Evolutionary conservation across 768 basidiomycete genomes (phyloP).

Genomic region (Trametes cingulata): DNA sequence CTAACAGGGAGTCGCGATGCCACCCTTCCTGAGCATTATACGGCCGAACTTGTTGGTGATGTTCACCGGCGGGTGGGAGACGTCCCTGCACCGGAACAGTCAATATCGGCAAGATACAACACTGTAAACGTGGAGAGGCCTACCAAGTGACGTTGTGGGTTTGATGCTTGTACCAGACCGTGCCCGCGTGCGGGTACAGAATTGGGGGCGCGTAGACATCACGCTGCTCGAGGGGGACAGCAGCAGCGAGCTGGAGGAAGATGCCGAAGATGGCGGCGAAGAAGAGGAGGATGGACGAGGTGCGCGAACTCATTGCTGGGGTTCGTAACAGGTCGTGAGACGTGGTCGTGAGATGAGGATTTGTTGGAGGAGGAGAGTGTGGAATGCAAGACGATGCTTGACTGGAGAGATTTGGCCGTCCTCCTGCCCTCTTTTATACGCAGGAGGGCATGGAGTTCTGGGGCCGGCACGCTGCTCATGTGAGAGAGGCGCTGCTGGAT

Average conservation of each 20-base stretch:
- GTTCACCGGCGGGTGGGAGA: slow-evolving; percentile 35
- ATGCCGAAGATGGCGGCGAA: neutral
- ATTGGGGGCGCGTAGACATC: slow-evolving; percentile 13
- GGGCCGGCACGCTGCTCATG: no score
- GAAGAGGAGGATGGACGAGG: slow-evolving; percentile 4
- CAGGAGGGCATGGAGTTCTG: no score
- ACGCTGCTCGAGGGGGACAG: slow-evolving; percentile 6
- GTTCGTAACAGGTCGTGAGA: neutral
- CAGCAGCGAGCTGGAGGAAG: neutral
- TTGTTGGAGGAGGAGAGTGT: neutral
- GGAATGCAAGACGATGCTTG: neutral
- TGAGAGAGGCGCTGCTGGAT: no score
- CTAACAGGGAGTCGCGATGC: slow-evolving; percentile 32
- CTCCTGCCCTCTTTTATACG: neutral
- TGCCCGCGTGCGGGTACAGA: slow-evolving; percentile 18
- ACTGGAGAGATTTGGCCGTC: neutral
- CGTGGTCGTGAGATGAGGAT: neutral
- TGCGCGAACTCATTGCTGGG: slow-evolving; percentile 1
- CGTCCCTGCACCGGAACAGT: slow-evolving; percentile 21
- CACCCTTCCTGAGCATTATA: slow-evolving; percentile 22
- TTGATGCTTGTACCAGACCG: slow-evolving; percentile 17
- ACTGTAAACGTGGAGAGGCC: neutral
- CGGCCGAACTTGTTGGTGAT: slow-evolving; percentile 36
- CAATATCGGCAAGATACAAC: neutral
- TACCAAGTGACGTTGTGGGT: slow-evolving; percentile 21